Evolutionary conservation across 495 filamentous ascomycete species (phyloP).

Genomic region (Aspergillus hancockii): DNA sequence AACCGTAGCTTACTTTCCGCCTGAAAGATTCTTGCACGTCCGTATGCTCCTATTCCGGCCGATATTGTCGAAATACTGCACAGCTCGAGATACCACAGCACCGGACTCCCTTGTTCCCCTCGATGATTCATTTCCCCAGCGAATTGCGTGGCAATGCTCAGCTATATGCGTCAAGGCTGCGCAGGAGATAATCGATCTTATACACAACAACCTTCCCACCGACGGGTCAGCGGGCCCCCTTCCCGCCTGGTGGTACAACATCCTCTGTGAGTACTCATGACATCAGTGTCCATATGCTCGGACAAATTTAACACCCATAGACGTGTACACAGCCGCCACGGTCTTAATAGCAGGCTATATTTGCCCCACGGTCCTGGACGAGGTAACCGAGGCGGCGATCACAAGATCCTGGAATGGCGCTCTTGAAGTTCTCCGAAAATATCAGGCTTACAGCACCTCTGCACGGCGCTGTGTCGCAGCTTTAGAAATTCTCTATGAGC

Average conservation of each 20-base stretch:
- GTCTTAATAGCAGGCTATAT: constrained; percentile 40
- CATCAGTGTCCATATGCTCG: background rate
- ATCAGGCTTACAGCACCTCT: constrained; percentile 37
- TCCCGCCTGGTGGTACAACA: constrained; percentile 46
- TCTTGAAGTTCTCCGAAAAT: constrained; percentile 36
- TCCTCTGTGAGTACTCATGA: constrained; percentile 31
- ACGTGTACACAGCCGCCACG: constrained; percentile 42
- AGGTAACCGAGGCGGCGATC: constrained; percentile 28
- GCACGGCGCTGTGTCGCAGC: constrained; percentile 40
- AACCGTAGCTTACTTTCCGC: background rate
- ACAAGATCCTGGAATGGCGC: constrained; percentile 35
- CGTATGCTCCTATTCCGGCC: constrained; percentile 42
- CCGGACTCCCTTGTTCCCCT: constrained; percentile 27
- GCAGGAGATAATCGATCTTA: constrained; percentile 37
- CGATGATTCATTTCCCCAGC: constrained; percentile 37
- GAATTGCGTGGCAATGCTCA: constrained; percentile 40
- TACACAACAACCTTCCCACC: constrained; percentile 33
- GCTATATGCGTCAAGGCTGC: constrained; percentile 40
- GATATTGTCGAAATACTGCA: constrained; percentile 37
- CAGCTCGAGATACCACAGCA: constrained; percentile 27
- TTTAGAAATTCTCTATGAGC: constrained; percentile 41
- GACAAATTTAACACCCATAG: constrained; percentile 12
- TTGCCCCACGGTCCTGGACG: constrained; percentile 31
- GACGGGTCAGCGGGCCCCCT: constrained; percentile 38
- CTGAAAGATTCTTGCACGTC: constrained; percentile 33